These are phyloP conservation scores for Draba incana DNA, from an alignment of 345 rosid genomes.

Conservation along the genomic window DNA sequence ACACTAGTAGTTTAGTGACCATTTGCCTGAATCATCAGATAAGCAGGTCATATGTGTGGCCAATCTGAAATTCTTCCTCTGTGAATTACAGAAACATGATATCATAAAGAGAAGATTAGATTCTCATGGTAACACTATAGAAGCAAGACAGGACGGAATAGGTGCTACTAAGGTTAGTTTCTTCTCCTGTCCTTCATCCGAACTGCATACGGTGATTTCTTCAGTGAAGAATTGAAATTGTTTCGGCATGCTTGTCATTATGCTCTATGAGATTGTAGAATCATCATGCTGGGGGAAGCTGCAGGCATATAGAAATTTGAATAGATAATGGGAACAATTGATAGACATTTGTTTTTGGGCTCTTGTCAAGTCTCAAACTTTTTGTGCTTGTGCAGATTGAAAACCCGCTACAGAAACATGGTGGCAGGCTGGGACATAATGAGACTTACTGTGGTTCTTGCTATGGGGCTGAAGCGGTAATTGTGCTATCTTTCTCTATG, in stretches of 20 bases:
- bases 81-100: slow-evolving; percentile 77
- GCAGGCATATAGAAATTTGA: neutral
- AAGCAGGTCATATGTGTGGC: slow-evolving; percentile 5
- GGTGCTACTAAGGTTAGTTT: slow-evolving; percentile 84
- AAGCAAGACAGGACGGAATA: slow-evolving; percentile 80
- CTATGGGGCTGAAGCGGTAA: slow-evolving; percentile 89
- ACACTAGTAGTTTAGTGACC: neutral
- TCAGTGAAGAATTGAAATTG: neutral
- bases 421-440: slow-evolving; percentile 96
- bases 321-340: neutral
- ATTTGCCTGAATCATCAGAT: neutral
- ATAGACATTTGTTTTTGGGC: neutral
- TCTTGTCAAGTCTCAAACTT: slow-evolving; percentile 10
- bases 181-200: neutral
- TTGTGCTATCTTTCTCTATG: neutral
- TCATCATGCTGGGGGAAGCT: neutral
- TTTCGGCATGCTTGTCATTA: neutral
- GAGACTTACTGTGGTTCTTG: slow-evolving; percentile 97
- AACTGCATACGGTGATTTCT: neutral
- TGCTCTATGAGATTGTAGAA: neutral
- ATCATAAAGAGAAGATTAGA: slow-evolving; percentile 83
- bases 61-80: neutral
- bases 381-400: slow-evolving; percentile 65
- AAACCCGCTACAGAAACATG: slow-evolving; percentile 91
- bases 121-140: slow-evolving; percentile 74